Evolutionary conservation across 805 yeast genomes (phyloP).

Genomic region (Metschnikowia bowlesiae): DNA sequence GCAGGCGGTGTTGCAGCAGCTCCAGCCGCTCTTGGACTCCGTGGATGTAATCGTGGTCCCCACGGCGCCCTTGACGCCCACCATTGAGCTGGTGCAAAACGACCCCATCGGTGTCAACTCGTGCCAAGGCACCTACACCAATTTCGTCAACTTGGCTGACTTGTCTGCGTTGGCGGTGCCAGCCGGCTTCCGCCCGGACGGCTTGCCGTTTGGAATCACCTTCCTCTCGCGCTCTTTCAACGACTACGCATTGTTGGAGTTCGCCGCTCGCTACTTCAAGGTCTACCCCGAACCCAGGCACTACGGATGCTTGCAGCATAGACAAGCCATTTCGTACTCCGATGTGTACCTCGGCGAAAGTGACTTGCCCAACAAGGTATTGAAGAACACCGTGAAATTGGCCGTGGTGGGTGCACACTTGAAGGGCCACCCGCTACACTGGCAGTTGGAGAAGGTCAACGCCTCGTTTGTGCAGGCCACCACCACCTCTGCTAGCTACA

Average conservation of each 20-base stretch:
- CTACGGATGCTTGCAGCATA: conserved; percentile 49
- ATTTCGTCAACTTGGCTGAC: conserved; percentile 92
- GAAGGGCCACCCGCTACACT: conserved; percentile 80
- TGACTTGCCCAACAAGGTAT: conserved; percentile 13
- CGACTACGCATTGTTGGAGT: conserved; percentile 82
- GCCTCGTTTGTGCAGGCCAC: conserved; percentile 68
- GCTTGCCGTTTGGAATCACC: conserved; percentile 88
- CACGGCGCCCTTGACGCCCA: conserved; percentile 90
- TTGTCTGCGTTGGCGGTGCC: conserved; percentile 90
- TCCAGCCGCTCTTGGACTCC: conserved; percentile 48
- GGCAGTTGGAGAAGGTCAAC: conserved; percentile 85
- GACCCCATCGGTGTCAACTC: conserved; percentile 87
- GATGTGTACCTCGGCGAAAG: conserved; percentile 42
- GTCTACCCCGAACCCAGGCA: conserved; percentile 47
- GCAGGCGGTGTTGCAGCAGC: conserved; percentile 67
- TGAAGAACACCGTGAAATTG: conserved; percentile 43
- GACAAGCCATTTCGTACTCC: conserved; percentile 28
- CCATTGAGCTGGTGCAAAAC: conserved; percentile 60
- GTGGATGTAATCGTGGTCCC: conserved; percentile 85
- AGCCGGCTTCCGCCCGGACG: conserved; percentile 78
- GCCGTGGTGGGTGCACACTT: conserved; percentile 98
- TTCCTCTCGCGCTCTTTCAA: conserved; percentile 75
- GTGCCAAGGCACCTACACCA: conserved; percentile 96
- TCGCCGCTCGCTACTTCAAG: conserved; percentile 70
- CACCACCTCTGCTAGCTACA: conserved; percentile 66